A percentile compares a stretch with the other conserved stretches of the same genome.
These are phyloP conservation scores for Agaricus subrufescens DNA, from an alignment of 768 basidiomycete species.

Conservation along the genomic window DNA sequence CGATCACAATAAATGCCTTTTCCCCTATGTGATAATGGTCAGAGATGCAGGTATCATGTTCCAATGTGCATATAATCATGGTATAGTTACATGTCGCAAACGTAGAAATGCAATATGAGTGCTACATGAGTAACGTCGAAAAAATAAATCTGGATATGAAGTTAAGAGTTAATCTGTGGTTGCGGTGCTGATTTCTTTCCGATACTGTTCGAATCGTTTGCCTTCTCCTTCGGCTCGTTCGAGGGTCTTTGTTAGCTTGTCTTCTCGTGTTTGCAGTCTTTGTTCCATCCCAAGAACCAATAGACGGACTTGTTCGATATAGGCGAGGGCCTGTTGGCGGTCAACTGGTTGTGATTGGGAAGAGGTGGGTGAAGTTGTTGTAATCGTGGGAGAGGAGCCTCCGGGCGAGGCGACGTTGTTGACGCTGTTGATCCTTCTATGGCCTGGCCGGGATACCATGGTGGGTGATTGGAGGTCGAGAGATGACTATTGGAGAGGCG, in stretches of 20 bases:
- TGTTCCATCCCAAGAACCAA: constrained; percentile 76
- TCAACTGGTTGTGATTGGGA: constrained; percentile 13
- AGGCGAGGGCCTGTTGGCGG: constrained; percentile 43
- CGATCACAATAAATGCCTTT: too few relatives aligned
- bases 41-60: not conserved
- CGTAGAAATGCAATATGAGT: not conserved
- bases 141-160: not conserved
- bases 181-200: constrained; percentile 26
- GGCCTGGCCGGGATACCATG: constrained; percentile 18
- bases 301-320: constrained; percentile 65
- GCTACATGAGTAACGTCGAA: not conserved
- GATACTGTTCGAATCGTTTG: constrained; percentile 45
- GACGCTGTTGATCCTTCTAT: constrained; percentile 24
- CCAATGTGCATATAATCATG: not conserved
- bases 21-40: not conserved
- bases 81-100: not conserved
- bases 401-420: constrained; percentile 8
- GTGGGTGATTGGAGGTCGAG: constrained; percentile 27
- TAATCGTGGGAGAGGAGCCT: constrained; percentile 2
- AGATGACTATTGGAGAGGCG: constrained; percentile 18
- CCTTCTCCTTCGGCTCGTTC: constrained; percentile 58
- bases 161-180: not conserved
- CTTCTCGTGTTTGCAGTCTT: constrained; percentile 57
- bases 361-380: not conserved
- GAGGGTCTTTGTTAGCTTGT: constrained; percentile 53